Evolutionary conservation across 108 stramenopile species (phyloP), one percentile per base, ranked within the genome.

Genomic region (Stephanodiscus minutulus): DNA sequence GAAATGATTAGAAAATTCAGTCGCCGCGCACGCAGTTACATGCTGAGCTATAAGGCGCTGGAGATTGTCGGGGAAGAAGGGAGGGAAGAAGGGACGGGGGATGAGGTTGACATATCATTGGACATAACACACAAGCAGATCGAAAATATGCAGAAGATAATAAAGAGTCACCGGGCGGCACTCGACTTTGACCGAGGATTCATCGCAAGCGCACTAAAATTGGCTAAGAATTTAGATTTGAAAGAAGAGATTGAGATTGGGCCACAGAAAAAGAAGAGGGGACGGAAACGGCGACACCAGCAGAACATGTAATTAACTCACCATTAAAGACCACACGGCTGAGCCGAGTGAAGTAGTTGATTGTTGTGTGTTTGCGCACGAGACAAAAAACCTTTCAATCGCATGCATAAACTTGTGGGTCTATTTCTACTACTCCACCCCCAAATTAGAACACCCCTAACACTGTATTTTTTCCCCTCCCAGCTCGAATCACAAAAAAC

Each of bases 111-210:
- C 18, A 7, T 24, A 4, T 52, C 50, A 52, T 15, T 47, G 22
- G 43, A 43, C 20, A 64, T 71, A 18, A 43, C 70, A 29, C 47
- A 61, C 17, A 24, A 39, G 4, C 22, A 61, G 33, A 71, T 71
- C 44, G 60, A 71, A 33, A 29, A 49, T 18, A 61, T 71, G 70
- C 61, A 71, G 28, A 27, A 28, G 24, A 17, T 50, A 10, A 20
- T 60, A 21, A 69, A 69, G 29, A 24, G 18, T 57, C 68, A 69
- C 68, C 55, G 57, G 15, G 37, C 58, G 7, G 70, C 70, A n/a
- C 17, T 71, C 20, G 70, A 71, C 29, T 71, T 71, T 52, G 70
- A 71, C 29, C 20, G 9, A 9, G 17, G 37, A 5, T 71, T 61
- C 36, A 12, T 71, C 18, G 50, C 18, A 36, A 47, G 13, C 28